phyloP scores from a whole-genome alignment of 441 rosid species.

The Breynia disticha region DNA sequence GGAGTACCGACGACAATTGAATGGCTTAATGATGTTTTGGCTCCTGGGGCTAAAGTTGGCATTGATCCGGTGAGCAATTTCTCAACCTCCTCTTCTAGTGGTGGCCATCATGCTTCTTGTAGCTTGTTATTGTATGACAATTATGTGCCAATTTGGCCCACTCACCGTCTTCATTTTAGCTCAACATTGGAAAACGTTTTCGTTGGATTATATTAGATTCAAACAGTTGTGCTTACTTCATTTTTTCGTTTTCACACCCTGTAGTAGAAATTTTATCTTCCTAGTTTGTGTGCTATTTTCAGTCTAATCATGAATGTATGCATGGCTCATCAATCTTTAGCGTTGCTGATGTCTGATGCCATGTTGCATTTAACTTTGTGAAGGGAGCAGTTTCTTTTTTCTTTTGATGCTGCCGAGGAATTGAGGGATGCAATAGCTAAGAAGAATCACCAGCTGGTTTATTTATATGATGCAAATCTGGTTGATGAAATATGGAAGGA shows the following conservation, averaged over 20 bases:
- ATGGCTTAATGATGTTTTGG: conserved; percentile 82
- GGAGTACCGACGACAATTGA: conserved; percentile 80
- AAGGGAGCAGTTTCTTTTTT: conserved; percentile 98
- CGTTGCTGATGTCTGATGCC: conserved; percentile 31
- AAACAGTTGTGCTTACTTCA: too few species aligned
- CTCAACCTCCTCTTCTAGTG: conserved; percentile 20
- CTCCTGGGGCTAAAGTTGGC: conserved; percentile 85
- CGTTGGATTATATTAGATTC: too few species aligned
- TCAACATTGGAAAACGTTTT: too few species aligned
- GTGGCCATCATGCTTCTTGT: not conserved
- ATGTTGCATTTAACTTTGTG: conserved; percentile 39
- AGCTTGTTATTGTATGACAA: not conserved
- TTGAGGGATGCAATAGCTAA: conserved; percentile 65
- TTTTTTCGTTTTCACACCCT: too few species aligned
- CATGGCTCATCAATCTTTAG: conserved; percentile 3
- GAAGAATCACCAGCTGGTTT: conserved; percentile 78
- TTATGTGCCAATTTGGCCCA: too few species aligned
- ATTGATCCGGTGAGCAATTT: conserved; percentile 82
- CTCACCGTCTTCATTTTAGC: too few species aligned
- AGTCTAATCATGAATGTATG: not conserved
- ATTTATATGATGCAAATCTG: conserved; percentile 60
- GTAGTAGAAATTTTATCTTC: too few species aligned
- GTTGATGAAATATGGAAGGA: conserved; percentile 92
- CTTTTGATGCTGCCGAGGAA: conserved; percentile 91
- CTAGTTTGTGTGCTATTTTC: too few species aligned